These are phyloP conservation scores for Tetraselmis chui DNA, from an alignment of 139 green algal genomes.

Conservation along the genomic window DNA sequence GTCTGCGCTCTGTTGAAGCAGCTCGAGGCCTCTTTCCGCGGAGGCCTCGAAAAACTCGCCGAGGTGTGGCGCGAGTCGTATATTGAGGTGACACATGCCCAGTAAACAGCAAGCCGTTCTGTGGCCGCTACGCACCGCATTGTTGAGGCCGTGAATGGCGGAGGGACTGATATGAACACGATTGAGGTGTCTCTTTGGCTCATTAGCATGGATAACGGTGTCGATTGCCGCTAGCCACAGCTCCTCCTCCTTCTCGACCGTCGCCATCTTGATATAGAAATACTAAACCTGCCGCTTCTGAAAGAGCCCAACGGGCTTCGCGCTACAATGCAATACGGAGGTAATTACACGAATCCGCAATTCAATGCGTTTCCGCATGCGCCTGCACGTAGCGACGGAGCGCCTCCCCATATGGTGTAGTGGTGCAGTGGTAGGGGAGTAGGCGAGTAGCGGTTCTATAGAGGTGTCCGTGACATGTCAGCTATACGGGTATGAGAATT, in stretches of 20 bases:
- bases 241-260: not conserved
- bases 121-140: not conserved
- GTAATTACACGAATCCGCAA: no score
- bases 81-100: not conserved
- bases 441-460: no score
- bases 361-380: no score
- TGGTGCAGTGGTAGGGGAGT: no score
- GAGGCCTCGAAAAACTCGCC: not conserved
- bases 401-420: no score
- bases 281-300: no score
- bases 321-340: no score
- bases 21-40: not conserved
- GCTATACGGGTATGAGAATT: no score
- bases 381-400: no score
- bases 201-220: not conserved
- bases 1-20: not conserved
- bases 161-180: not conserved
- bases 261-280: no score
- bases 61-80: not conserved
- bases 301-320: no score
- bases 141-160: not conserved
- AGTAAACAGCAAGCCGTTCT: not conserved
- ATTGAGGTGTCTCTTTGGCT: not conserved
- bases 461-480: no score
- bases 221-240: not conserved